Base-by-base conservation (phyloP, 192 early-diverging fungal species). In the Coemansia sp. region DNA sequence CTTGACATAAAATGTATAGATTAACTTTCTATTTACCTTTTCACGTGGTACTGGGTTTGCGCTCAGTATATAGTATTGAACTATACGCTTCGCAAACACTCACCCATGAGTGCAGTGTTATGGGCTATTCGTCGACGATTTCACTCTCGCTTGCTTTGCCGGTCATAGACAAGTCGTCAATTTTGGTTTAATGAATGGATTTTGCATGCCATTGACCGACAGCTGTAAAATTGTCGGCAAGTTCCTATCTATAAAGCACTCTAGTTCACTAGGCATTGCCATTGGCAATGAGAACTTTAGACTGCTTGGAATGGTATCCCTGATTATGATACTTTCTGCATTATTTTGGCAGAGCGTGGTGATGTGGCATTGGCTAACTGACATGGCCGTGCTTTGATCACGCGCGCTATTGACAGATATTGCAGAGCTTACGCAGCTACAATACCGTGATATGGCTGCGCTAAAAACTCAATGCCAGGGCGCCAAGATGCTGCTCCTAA, bases 141-240 rank as follows among this genome's bases (percentile, higher is more conserved):
- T 26, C 11, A 23, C 18, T 26, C 24, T 51, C 11, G 23, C 46
- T 6, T 23, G 48, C 24, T 23, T 51, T 51, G 21, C 26, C 24
- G 24, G 14, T 51, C 0, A 51, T 51, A 24, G 48, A 26, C 48
- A 26, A 26, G 48, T 26, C 48, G 18, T 51, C 48, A 26, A 26
- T 11, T 14, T 51, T 51, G 10, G 48, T 51, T 9, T 51, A 51
- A 51, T 51, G 48, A 51, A 51, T 51, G 48, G 48, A 26, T 51
- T 51, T 9, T 26, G 21, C 9, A 26, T 51, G 23, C 5, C 48
- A 51, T 51, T 51, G 23, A 51, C 23, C 5, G 11, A 9, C 21
- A 28, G 10, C 24, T 14, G 48, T 51, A 51, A 51, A 31, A 51
- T 51, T 51, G 24, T 51, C 18, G 43, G 43, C 20, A 46, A 46